Evolutionary conservation across 192 early-diverging fungal species (phyloP), one percentile per base, ranked within the genome.

Genomic region (Spizellomyces sp.): DNA sequence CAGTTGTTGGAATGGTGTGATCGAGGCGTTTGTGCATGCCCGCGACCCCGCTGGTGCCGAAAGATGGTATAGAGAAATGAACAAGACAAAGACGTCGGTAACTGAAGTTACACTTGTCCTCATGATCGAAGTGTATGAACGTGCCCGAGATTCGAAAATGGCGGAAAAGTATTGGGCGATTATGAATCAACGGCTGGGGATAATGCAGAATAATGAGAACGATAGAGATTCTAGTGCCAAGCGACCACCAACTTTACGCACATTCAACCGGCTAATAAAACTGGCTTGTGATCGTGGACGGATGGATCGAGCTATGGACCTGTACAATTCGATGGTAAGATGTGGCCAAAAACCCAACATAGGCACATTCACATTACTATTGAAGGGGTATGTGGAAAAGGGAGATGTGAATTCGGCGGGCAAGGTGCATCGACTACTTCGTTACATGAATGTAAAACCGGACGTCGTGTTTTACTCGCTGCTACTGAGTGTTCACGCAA

Each of bases 321-420:
- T 74, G n/a, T 66, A 66, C 45, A 66, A 74, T 43, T 21, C 22
- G 15, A 67, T 74, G 64, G 41, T 74, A 19, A 44, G 5, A 14
- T 36, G 22, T 45, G 22, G 57, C 15, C 15, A 45, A 1, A 58
- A n/a, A 43, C 71, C 71, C 8, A 45, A 45, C 12, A 21, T 67
- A 12, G 43, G 6, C 15, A 74, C 71, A 6, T 66, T 46, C 46
- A 56, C 54, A n/a, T 21, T 17, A 5, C 41, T 74, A 4, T 41
- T 74, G 17, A 45, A n/a, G 14, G 71, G 64, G 14, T 67, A 46
- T 48, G 48, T 21, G 8, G 12, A 58, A 17, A 21, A 41, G 43
- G 10, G 27, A 12, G 55, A 74, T 45, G 14, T 41, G 4, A 6
- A 41, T 9, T 65, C 27, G 17, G 71, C 71, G 9, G 22, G 45